Evolutionary conservation across 179 eudicot species (phyloP).

Genomic region (Gypsophila paniculata): DNA sequence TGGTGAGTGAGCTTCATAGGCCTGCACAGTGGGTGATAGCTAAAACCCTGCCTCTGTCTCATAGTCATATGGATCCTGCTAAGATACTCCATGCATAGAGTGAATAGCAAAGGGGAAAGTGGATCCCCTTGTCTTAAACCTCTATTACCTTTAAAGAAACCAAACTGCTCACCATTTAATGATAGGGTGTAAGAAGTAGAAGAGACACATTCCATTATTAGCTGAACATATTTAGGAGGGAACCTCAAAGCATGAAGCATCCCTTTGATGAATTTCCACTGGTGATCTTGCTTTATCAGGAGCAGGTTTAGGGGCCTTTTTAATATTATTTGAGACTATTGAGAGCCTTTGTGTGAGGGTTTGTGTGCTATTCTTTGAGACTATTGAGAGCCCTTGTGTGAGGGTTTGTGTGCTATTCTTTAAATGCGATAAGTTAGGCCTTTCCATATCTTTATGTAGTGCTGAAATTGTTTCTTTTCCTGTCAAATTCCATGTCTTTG

Average conservation of each 20-base stretch:
- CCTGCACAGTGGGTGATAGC: not conserved
- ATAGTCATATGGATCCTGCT: not conserved
- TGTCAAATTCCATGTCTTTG: not conserved
- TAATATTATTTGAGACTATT: not conserved
- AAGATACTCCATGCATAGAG: not conserved
- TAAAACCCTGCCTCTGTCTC: not conserved
- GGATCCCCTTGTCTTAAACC: not conserved
- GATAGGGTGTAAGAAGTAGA: not conserved
- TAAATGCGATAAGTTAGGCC: not conserved
- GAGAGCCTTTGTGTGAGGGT: not conserved
- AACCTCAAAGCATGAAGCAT: not conserved
- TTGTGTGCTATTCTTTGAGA: slow-evolving; percentile 1
- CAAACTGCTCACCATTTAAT: not conserved
- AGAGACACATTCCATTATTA: not conserved
- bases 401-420: not conserved
- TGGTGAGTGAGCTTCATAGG: not conserved
- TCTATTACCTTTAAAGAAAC: not conserved
- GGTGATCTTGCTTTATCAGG: not conserved
- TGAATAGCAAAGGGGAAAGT: not conserved
- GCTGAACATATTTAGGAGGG: not conserved
- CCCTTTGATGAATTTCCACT: not conserved
- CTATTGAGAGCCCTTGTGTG: not conserved
- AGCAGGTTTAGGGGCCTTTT: not conserved
- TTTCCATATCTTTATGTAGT: not conserved
- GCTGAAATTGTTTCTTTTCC: not conserved